Evolutionary conservation across 208 protist species (phyloP), one percentile per base, ranked within the genome.

Genomic region (Trypanosoma rangeli): DNA sequence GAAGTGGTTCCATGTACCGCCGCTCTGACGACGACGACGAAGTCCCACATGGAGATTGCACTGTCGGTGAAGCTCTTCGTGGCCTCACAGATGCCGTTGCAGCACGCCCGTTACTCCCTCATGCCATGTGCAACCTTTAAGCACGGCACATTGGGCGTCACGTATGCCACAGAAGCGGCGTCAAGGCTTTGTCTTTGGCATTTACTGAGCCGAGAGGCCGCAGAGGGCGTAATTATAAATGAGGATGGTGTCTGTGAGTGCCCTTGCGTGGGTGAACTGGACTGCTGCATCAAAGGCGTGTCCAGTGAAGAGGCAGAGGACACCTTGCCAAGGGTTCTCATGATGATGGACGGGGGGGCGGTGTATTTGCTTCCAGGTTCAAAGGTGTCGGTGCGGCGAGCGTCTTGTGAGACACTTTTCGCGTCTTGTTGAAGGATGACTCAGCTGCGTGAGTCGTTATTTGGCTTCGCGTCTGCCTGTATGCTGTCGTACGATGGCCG

Each of bases 211-310:
- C 72, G 85, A 12, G 87, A 95, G 58, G 84, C 84, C n/a, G 15
- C 44, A 29, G 82, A 86, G 37, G 87, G 86, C 13, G 64, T 71
- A 52, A 63, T 92, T 18, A 62, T 94, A 22, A 71, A 79, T 48
- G 86, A 94, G 63, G 95, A 96, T 58, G 95, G 95, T 75, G 92
- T 97, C 22, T 13, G 58, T 22, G 70, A 75, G 58, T 78, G 76
- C 15, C 50, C 76, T 20, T 69, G 24, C 46, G 84, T 88, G 52
- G 73, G 57, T 12, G 64, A 60, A 59, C 52, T 87, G 31, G 73
- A 66, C 57, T 70, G 89, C 60, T 53, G 70, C 64, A 53, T 92
- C 72, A 52, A 37, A 26, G 26, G 56, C 13, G 37, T 44, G 24
- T 8, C 72, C 58, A 0, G 22, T 33, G 13, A 5, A 8, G 31